Evolutionary conservation across 768 basidiomycete species (phyloP).

Genomic region (Boletus speciosus): DNA sequence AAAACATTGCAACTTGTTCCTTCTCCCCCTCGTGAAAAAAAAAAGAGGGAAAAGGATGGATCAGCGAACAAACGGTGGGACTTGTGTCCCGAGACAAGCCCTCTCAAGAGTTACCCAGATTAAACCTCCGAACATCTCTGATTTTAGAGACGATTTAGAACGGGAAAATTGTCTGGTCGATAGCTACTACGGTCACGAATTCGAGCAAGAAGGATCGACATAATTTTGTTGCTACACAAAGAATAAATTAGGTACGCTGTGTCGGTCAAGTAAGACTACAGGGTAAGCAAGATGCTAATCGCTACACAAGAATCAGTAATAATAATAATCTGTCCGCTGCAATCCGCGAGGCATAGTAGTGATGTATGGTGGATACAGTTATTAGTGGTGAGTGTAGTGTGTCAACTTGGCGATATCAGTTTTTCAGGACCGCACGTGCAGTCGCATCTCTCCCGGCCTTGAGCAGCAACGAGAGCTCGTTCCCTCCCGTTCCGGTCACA

Average conservation of each 20-base stretch:
- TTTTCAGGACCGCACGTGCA: constrained; percentile 50
- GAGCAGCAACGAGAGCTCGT: constrained; percentile 72
- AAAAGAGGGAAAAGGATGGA: too few relatives aligned
- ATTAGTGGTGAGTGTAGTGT: constrained; percentile 13
- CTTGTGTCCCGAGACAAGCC: too few relatives aligned
- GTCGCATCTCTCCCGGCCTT: constrained; percentile 93
- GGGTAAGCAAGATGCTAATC: constrained; percentile 16
- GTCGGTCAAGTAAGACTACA: constrained; percentile 12
- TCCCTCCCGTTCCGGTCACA: constrained; percentile 87
- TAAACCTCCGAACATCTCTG: too few relatives aligned
- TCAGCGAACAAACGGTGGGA: too few relatives aligned
- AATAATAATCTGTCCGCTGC: constrained; percentile 21
- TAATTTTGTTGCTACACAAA: constrained; percentile 19
- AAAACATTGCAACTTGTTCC: too few relatives aligned
- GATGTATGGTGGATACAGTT: neutral
- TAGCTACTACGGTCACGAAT: neutral
- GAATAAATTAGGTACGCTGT: constrained; percentile 5
- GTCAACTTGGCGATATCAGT: constrained; percentile 4
- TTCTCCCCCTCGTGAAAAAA: too few relatives aligned
- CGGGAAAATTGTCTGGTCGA: too few relatives aligned
- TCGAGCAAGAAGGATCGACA: neutral
- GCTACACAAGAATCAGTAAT: constrained; percentile 26
- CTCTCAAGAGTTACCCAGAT: too few relatives aligned
- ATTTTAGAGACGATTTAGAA: too few relatives aligned
- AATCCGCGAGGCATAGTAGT: neutral